Evolutionary conservation across 2,329 filamentous ascomycete genomes (phyloP).

Genomic region (Colletotrichum sp.): DNA sequence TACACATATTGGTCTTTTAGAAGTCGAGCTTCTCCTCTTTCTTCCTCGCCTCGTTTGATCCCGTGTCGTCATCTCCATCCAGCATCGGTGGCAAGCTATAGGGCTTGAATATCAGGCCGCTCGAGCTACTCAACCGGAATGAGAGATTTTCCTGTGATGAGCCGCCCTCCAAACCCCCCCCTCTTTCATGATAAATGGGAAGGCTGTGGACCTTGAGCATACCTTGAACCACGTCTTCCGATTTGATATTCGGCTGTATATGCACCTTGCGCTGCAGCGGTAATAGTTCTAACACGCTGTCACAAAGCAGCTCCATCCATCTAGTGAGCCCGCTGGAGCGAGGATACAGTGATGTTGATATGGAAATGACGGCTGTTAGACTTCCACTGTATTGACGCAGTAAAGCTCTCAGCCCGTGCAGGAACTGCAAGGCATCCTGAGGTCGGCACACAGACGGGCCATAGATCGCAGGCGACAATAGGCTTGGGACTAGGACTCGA

Average conservation of each 20-base stretch:
- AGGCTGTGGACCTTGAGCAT: slow-evolving; percentile 83
- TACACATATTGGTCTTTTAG: slow-evolving; percentile 39
- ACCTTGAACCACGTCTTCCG: slow-evolving; percentile 82
- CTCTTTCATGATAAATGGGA: slow-evolving; percentile 86
- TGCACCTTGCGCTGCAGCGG: slow-evolving; percentile 64
- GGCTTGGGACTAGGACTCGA: slow-evolving; percentile 80
- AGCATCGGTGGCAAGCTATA: slow-evolving; percentile 84
- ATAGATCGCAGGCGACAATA: slow-evolving; percentile 88
- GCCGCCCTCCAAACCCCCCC: slow-evolving; percentile 73
- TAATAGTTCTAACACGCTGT: slow-evolving; percentile 86
- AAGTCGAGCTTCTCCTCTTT: slow-evolving; percentile 77
- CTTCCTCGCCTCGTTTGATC: slow-evolving; percentile 52
- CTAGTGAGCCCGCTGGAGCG: slow-evolving; percentile 76
- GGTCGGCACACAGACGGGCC: slow-evolving; percentile 72
- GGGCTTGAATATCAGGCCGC: slow-evolving; percentile 83
- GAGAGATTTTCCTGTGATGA: slow-evolving; percentile 84
- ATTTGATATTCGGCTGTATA: slow-evolving; percentile 51
- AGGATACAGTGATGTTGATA: slow-evolving; percentile 82
- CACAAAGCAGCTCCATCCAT: slow-evolving; percentile 84
- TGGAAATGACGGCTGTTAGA: slow-evolving; percentile 74
- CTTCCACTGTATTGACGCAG: slow-evolving; percentile 70
- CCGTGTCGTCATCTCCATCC: slow-evolving; percentile 67
- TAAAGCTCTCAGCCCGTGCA: slow-evolving; percentile 79
- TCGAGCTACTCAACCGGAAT: slow-evolving; percentile 82
- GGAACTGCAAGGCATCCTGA: slow-evolving; percentile 75